phyloP scores from a whole-genome alignment of 2,329 filamentous ascomycete species.

The Paecilomyces variotii region DNA sequence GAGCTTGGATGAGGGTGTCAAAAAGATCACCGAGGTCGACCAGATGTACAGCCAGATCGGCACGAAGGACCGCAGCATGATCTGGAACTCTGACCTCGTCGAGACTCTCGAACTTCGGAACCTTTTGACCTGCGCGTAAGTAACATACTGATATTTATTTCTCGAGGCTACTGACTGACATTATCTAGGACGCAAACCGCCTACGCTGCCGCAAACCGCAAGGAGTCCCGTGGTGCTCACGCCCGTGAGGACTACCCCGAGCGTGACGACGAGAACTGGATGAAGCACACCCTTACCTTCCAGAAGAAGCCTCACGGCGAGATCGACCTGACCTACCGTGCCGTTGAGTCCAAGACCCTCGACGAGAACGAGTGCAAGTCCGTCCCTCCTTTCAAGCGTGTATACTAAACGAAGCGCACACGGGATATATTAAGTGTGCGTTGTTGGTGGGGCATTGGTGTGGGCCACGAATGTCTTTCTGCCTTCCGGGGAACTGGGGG shows the following conservation, averaged over 20 bases:
- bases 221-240: conserved; percentile 95
- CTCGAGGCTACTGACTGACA: conserved; percentile 3
- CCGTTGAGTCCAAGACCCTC: conserved; percentile 72
- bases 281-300: conserved; percentile 98
- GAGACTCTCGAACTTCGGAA: conserved; percentile 95
- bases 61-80: conserved; percentile 98
- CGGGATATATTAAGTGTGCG: background rate
- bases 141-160: conserved; percentile 21
- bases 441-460: background rate
- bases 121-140: conserved; percentile 89
- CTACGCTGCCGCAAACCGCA: conserved; percentile 79
- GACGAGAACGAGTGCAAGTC: conserved; percentile 95
- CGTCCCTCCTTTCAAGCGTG: conserved; percentile 86
- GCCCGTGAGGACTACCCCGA: conserved; percentile 95
- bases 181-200: conserved; percentile 72
- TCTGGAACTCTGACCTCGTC: conserved; percentile 97
- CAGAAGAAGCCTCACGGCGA: conserved; percentile 87
- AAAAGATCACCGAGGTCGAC: conserved; percentile 80
- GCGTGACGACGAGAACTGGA: conserved; percentile 92
- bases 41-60: conserved; percentile 71
- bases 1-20: conserved; percentile 85
- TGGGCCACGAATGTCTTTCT: background rate
- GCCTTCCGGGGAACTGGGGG: background rate
- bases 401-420: conserved; percentile 33
- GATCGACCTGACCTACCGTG: conserved; percentile 78